A percentile compares a stretch with the other conserved stretches of the same genome.
phyloP scores from a whole-genome alignment of 2,329 filamentous ascomycete genomes.

The Annulohypoxylon truncatum region DNA sequence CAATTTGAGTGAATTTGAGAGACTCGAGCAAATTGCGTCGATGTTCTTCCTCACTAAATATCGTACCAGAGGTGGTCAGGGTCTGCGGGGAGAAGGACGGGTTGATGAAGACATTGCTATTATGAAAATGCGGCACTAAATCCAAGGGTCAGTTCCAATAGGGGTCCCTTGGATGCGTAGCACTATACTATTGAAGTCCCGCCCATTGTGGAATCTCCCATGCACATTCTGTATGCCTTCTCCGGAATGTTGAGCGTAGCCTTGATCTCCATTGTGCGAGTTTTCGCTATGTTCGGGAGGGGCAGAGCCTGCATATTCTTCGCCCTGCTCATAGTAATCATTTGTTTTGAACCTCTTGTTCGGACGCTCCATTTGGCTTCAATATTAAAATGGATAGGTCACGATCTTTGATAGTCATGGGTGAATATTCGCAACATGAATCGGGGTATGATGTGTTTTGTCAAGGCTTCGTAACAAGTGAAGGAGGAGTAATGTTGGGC shows the following conservation, averaged over 20 bases:
- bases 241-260: not conserved
- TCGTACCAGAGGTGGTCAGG: not conserved
- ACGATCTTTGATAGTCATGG: not conserved
- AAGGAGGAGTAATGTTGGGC: no score
- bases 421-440: not conserved
- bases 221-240: not conserved
- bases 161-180: not conserved
- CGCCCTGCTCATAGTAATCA: not conserved
- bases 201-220: not conserved
- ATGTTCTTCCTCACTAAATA: not conserved
- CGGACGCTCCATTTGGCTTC: not conserved
- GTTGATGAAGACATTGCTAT: not conserved
- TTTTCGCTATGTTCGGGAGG: not conserved
- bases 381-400: not conserved
- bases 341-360: constrained; percentile 6
- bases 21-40: constrained; percentile 22
- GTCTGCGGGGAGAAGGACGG: not conserved
- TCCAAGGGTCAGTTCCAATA: not conserved
- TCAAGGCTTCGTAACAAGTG: not conserved
- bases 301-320: not conserved
- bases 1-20: constrained; percentile 40
- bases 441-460: not conserved
- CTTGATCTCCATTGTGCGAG: not conserved
- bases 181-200: not conserved
- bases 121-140: not conserved